Conservation (phyloP, 768 basidiomycete genomes). For the Candolleomyces efflorescens region DNA sequence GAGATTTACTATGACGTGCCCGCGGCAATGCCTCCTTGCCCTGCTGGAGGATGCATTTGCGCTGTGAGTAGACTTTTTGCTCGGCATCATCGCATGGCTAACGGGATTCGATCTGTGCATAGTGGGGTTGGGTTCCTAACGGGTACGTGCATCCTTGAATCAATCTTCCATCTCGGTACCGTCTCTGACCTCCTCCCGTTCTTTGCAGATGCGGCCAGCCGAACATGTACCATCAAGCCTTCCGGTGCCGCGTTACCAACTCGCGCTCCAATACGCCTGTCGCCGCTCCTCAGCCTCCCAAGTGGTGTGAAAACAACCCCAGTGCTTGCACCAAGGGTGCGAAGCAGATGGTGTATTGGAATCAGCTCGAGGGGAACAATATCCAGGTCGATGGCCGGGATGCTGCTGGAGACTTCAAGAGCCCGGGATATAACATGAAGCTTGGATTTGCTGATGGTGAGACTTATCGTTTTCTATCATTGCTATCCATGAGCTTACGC, state of each 20-base stretch:
- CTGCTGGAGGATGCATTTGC: conserved; percentile 47
- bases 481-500: neutral
- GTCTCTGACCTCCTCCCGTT: neutral
- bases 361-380: conserved; percentile 46
- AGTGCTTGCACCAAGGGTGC: conserved; percentile 41
- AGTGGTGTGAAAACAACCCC: conserved; percentile 49
- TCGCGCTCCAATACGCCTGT: conserved; percentile 36
- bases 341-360: conserved; percentile 56
- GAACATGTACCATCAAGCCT: conserved; percentile 47
- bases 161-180: neutral
- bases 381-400: conserved; percentile 40
- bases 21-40: conserved; percentile 44
- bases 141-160: conserved; percentile 27
- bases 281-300: conserved; percentile 38
- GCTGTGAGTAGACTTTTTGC: conserved; percentile 31
- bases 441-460: conserved; percentile 44
- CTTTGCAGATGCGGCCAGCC: conserved; percentile 43
- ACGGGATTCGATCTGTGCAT: neutral
- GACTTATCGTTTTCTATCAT: conserved; percentile 10
- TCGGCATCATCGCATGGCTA: neutral
- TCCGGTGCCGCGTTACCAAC: conserved; percentile 46
- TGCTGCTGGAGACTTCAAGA: conserved; percentile 32
- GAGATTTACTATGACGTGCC: conserved; percentile 44
- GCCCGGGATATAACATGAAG: conserved; percentile 47
- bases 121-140: conserved; percentile 55